Percentiles rank a stretch among this genome's conserved stretches.
phyloP scores from a whole-genome alignment of 495 filamentous ascomycete species.

The Rostrohypoxylon terebratum region DNA sequence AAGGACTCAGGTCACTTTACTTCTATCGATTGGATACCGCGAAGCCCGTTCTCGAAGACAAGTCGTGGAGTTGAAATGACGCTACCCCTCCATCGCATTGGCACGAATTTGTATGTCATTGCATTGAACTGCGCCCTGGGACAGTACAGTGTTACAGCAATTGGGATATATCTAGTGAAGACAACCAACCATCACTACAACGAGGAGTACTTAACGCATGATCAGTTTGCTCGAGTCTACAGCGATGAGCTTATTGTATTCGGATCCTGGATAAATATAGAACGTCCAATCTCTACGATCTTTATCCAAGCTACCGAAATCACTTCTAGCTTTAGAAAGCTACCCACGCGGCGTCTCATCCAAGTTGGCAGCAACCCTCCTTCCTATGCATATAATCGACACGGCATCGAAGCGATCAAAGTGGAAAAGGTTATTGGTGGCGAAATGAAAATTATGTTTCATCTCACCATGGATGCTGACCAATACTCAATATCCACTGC shows the following conservation, averaged over 20 bases:
- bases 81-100: neutral
- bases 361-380: too few species aligned
- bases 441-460: too few species aligned
- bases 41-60: neutral
- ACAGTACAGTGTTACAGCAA: neutral
- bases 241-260: neutral
- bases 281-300: neutral
- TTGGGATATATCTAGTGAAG: neutral
- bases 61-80: neutral
- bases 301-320: too few species aligned
- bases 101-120: neutral
- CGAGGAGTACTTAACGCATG: neutral
- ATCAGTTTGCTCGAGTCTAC: neutral
- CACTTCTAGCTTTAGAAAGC: too few species aligned
- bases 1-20: neutral
- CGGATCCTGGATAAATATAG: neutral
- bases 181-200: neutral
- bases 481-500: too few species aligned
- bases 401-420: too few species aligned
- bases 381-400: too few species aligned
- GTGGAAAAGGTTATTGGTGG: too few species aligned
- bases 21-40: neutral
- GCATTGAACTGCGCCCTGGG: neutral
- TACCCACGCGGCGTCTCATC: too few species aligned
- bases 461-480: too few species aligned